Conservation (phyloP, 805 yeast species). For the Yamadazyma kitorensis region DNA sequence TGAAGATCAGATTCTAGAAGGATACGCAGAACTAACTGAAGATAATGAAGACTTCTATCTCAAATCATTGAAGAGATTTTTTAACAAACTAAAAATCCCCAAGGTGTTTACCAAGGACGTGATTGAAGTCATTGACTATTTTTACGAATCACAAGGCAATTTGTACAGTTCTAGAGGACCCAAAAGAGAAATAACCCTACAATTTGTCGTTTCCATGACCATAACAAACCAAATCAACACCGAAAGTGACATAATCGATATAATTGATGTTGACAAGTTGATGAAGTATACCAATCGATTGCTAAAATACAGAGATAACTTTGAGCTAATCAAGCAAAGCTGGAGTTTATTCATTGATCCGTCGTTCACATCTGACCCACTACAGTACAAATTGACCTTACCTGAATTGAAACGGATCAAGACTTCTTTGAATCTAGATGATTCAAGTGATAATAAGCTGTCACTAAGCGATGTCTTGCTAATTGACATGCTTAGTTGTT, state of each 20-base stretch:
- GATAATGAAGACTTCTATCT: slow-evolving; percentile 27
- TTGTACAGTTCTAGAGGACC: slow-evolving; percentile 9
- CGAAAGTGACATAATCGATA: slow-evolving; percentile 28
- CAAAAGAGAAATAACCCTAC: slow-evolving; percentile 10
- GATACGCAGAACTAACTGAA: slow-evolving; percentile 23
- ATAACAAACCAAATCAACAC: slow-evolving; percentile 18
- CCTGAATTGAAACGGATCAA: slow-evolving; percentile 32
- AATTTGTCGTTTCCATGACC: slow-evolving; percentile 17
- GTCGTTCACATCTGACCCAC: slow-evolving; percentile 7
- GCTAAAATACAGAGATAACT: slow-evolving; percentile 32
- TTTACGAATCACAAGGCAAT: slow-evolving; percentile 20
- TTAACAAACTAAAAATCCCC: slow-evolving; percentile 26
- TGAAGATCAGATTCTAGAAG: slow-evolving; percentile 37
- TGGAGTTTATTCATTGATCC: slow-evolving; percentile 35
- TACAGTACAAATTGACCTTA: slow-evolving; percentile 20
- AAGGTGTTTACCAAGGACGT: slow-evolving; percentile 31
- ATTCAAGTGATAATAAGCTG: slow-evolving; percentile 11
- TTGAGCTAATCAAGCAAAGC: slow-evolving; percentile 22
- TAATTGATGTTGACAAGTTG: slow-evolving; percentile 41
- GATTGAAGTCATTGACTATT: slow-evolving; percentile 28
- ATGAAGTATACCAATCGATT: slow-evolving; percentile 24
- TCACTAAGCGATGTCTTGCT: slow-evolving; percentile 28
- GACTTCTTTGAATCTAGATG: slow-evolving; percentile 26
- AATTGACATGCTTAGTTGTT: slow-evolving; percentile 42
- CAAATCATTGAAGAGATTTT: slow-evolving; percentile 22